phyloP scores from a whole-genome alignment of 140 eudicot genomes.

The Oenanthe javanica region DNA sequence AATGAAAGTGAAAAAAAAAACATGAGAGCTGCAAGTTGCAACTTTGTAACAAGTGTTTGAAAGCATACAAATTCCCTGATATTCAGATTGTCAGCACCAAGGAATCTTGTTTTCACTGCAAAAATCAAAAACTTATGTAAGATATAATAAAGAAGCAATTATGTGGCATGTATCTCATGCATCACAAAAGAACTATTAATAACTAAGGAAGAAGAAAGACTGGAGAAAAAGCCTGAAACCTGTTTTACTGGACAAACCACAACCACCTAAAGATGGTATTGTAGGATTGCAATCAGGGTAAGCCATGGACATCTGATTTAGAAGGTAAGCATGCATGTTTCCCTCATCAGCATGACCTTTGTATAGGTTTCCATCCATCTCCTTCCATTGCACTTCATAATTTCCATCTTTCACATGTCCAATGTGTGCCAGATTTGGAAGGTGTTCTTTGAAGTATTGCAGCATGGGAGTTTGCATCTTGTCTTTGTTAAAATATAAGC shows the following conservation, averaged over 20 bases:
- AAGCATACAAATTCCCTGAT: conserved; percentile 60
- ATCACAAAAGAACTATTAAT: neutral
- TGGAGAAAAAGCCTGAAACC: conserved; percentile 24
- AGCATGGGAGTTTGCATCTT: conserved; percentile 47
- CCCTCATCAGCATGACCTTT: conserved; percentile 42
- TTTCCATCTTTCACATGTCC: conserved; percentile 31
- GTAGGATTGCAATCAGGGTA: conserved; percentile 58
- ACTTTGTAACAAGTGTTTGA: conserved; percentile 14
- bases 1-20: neutral
- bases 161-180: neutral
- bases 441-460: conserved; percentile 56
- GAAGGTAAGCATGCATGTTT: conserved; percentile 50
- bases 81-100: conserved; percentile 58
- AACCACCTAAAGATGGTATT: conserved; percentile 58
- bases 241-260: conserved; percentile 44
- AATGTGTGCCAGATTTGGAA: conserved; percentile 47
- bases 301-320: conserved; percentile 57
- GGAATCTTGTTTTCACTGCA: conserved; percentile 53
- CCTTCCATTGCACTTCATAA: conserved; percentile 56
- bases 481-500: conserved; percentile 51
- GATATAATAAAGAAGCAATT: conserved; percentile 1
- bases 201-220: neutral
- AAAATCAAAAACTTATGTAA: conserved; percentile 9
- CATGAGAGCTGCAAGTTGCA: neutral
- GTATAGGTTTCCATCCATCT: conserved; percentile 29